Evolutionary conservation across 192 early-diverging fungal genomes (phyloP).

Genomic region (Coemansia sp.): DNA sequence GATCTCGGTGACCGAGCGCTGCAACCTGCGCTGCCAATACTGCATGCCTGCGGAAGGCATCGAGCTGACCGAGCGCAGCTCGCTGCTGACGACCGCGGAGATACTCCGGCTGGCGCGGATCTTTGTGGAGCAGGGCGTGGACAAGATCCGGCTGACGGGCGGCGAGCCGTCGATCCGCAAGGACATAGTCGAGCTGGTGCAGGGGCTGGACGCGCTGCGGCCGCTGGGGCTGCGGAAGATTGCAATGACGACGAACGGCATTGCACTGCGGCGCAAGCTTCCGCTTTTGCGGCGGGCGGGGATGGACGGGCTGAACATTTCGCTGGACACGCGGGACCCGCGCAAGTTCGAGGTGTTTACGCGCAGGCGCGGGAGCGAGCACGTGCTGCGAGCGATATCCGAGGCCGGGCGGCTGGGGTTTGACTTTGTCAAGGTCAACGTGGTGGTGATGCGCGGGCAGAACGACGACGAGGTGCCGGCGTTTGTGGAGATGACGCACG

Average conservation of each 20-base stretch:
- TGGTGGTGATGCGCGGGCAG: conserved; percentile 83
- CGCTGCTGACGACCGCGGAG: conserved; percentile 76
- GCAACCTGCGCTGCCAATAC: conserved; percentile 96
- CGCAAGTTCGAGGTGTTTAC: conserved; percentile 88
- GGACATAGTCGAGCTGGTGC: conserved; percentile 84
- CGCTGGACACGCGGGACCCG: conserved; percentile 85
- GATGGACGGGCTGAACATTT: conserved; percentile 85
- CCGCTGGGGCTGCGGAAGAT: conserved; percentile 71
- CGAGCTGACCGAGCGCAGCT: conserved; percentile 59
- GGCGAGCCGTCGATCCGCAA: conserved; percentile 93
- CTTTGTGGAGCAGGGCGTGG: conserved; percentile 86
- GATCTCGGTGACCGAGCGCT: conserved; percentile 90
- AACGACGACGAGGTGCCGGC: conserved; percentile 80
- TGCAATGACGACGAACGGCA: conserved; percentile 93
- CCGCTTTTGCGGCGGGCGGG: conserved; percentile 64
- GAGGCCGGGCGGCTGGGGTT: conserved; percentile 63
- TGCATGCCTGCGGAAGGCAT: conserved; percentile 95
- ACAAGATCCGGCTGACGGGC: conserved; percentile 93
- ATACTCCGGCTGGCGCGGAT: conserved; percentile 73
- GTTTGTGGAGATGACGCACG: conserved; percentile 82
- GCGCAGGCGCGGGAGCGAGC: conserved; percentile 72
- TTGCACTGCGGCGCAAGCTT: conserved; percentile 84
- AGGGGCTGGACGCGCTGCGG: conserved; percentile 68
- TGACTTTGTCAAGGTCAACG: conserved; percentile 83
- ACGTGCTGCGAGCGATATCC: conserved; percentile 73